These are phyloP conservation scores for Leccinum truebloodii DNA, from an alignment of 768 basidiomycete genomes.

Conservation along the genomic window DNA sequence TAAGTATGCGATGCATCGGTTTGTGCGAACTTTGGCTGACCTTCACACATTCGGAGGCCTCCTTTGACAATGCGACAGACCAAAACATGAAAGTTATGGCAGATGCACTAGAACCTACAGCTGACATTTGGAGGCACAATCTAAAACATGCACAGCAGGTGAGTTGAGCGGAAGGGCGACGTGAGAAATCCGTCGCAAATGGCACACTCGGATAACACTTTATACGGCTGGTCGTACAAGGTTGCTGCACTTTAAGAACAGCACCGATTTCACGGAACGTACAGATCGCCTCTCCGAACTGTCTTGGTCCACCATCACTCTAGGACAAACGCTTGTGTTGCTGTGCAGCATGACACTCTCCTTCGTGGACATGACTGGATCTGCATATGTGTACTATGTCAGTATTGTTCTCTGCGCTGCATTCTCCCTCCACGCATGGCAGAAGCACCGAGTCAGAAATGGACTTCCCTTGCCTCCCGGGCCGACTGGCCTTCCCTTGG, in stretches of 20 bases:
- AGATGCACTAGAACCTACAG: neutral
- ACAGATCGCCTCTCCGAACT: neutral
- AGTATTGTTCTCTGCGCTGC: conserved; percentile 7
- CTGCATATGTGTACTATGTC: conserved; percentile 1
- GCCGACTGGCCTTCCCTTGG: conserved; percentile 45
- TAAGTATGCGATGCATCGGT: conserved; percentile 93
- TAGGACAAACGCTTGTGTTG: neutral
- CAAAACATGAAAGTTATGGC: neutral
- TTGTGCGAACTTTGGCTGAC: conserved; percentile 93
- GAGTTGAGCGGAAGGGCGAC: neutral
- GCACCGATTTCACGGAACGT: neutral
- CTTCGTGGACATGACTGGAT: conserved; percentile 1
- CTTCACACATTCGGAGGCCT: conserved; percentile 91
- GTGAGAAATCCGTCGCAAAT: neutral
- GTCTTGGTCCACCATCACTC: neutral
- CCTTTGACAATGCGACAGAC: conserved; percentile 39
- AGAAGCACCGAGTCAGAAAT: conserved; percentile 8
- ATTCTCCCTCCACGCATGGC: conserved; percentile 17
- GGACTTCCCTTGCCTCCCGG: conserved; percentile 47
- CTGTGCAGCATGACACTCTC: neutral
- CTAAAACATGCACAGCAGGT: neutral
- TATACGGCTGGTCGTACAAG: neutral
- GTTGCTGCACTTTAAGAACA: neutral
- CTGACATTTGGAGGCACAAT: neutral
- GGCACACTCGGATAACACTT: neutral